Conservation (phyloP, 2,329 filamentous ascomycete genomes). For the Aschersonia sp. region DNA sequence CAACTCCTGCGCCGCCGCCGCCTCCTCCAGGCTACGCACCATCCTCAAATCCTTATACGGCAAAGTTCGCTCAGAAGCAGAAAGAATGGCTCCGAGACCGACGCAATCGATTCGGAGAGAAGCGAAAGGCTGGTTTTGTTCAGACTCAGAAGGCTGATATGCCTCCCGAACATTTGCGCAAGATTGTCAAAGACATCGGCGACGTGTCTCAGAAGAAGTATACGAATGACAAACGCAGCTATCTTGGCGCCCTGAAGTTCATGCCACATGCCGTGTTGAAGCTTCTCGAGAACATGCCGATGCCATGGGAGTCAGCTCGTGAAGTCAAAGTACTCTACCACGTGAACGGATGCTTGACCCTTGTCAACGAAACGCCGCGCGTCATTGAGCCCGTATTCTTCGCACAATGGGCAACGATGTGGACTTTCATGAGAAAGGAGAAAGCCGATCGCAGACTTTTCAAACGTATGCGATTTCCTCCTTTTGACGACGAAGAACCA, state of each 20-base stretch:
- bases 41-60: conserved; percentile 65
- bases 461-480: conserved; percentile 97
- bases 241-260: conserved; percentile 92
- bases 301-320: conserved; percentile 94
- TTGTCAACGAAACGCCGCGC: conserved; percentile 91
- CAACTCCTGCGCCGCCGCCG: conserved; percentile 42
- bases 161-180: conserved; percentile 94
- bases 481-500: conserved; percentile 96
- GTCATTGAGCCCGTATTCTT: conserved; percentile 98
- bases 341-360: conserved; percentile 89
- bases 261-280: conserved; percentile 99
- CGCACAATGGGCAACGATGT: conserved; percentile 99
- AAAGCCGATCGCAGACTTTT: conserved; percentile 93
- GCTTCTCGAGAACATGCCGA: conserved; percentile 97
- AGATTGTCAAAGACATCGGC: conserved; percentile 96
- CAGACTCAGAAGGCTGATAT: conserved; percentile 98
- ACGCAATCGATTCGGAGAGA: conserved; percentile 89
- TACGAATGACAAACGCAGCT: conserved; percentile 95
- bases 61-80: conserved; percentile 97
- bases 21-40: conserved; percentile 79
- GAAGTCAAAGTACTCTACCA: conserved; percentile 98
- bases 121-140: conserved; percentile 89
- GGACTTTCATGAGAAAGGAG: conserved; percentile 94
- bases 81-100: conserved; percentile 93
- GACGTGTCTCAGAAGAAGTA: conserved; percentile 99